Percentiles rank a stretch among this genome's conserved stretches.
These are phyloP conservation scores for Boletus insuetus DNA, from an alignment of 768 basidiomycete species.

Conservation along the genomic window DNA sequence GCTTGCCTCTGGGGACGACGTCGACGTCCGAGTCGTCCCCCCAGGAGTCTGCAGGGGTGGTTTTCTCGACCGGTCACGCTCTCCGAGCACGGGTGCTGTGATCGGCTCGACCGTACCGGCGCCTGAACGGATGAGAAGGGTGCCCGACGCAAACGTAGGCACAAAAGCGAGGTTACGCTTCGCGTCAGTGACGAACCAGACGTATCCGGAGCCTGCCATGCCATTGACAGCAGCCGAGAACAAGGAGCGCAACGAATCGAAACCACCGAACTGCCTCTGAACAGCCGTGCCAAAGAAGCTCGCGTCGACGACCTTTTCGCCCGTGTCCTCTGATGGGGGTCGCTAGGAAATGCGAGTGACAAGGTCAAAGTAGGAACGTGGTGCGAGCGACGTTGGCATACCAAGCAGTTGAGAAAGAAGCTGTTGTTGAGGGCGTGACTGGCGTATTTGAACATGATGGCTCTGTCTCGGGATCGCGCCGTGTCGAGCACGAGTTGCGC, in stretches of 20 bases:
- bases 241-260: slow-evolving; percentile 68
- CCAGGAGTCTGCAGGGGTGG: background rate
- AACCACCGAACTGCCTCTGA: slow-evolving; percentile 52
- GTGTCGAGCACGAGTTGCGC: slow-evolving; percentile 72
- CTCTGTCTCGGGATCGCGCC: slow-evolving; percentile 52
- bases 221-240: slow-evolving; percentile 76
- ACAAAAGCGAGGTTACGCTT: slow-evolving; percentile 64
- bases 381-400: slow-evolving; percentile 36
- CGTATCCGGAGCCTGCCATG: slow-evolving; percentile 75
- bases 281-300: slow-evolving; percentile 20
- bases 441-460: slow-evolving; percentile 86
- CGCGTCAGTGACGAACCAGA: slow-evolving; percentile 83
- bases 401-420: slow-evolving; percentile 88
- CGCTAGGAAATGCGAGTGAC: slow-evolving; percentile 19
- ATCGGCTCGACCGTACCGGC: slow-evolving; percentile 31
- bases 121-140: slow-evolving; percentile 73
- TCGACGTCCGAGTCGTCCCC: slow-evolving; percentile 23
- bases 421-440: slow-evolving; percentile 91
- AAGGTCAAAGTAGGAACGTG: background rate
- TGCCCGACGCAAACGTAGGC: slow-evolving; percentile 87
- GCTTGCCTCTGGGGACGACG: slow-evolving; percentile 26
- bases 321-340: slow-evolving; percentile 29
- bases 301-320: slow-evolving; percentile 19
- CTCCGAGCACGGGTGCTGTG: slow-evolving; percentile 31
- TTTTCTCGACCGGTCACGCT: background rate